Evolutionary conservation across 2,329 filamentous ascomycete species (phyloP).

Genomic region (Rutstroemia sydowiana): DNA sequence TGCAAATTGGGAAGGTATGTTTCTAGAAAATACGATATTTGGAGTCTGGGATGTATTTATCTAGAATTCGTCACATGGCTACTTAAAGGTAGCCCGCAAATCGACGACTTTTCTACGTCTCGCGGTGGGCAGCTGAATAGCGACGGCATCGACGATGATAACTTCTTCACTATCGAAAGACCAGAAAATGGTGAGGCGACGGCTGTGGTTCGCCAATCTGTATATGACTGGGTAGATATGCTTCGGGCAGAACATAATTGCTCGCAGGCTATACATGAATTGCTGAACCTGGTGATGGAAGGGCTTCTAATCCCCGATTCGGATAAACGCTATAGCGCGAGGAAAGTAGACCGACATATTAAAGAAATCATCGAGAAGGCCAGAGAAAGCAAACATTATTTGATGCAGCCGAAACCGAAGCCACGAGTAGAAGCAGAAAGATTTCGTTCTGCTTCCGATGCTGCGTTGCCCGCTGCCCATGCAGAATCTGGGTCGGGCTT

Average conservation of each 20-base stretch:
- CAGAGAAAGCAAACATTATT: conserved; percentile 9
- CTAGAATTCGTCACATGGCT: conserved; percentile 34
- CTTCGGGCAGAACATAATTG: conserved; percentile 13
- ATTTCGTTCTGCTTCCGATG: background rate
- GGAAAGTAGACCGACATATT: conserved; percentile 3
- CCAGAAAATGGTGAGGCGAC: background rate
- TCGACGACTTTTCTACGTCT: conserved; percentile 13
- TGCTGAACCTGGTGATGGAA: conserved; percentile 14
- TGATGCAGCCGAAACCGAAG: conserved; percentile 11
- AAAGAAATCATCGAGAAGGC: background rate
- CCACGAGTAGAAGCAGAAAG: background rate
- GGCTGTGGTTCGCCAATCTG: conserved; percentile 10
- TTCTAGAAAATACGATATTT: conserved; percentile 33
- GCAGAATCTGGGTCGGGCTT: too few species aligned
- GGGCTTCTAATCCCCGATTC: conserved; percentile 14
- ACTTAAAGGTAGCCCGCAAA: conserved; percentile 20
- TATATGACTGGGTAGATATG: conserved; percentile 9
- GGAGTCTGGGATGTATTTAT: conserved; percentile 32
- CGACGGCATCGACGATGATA: conserved; percentile 15
- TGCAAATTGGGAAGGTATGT: conserved; percentile 25
- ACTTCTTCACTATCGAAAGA: conserved; percentile 17
- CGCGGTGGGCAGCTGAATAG: background rate
- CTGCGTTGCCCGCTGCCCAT: too few species aligned
- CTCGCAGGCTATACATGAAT: conserved; percentile 15
- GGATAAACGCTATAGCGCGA: background rate